Evolutionary conservation across 2,329 filamentous ascomycete genomes (phyloP), one percentile per base, ranked within the genome.

Genomic region (Calcarisporium arbuscula): DNA sequence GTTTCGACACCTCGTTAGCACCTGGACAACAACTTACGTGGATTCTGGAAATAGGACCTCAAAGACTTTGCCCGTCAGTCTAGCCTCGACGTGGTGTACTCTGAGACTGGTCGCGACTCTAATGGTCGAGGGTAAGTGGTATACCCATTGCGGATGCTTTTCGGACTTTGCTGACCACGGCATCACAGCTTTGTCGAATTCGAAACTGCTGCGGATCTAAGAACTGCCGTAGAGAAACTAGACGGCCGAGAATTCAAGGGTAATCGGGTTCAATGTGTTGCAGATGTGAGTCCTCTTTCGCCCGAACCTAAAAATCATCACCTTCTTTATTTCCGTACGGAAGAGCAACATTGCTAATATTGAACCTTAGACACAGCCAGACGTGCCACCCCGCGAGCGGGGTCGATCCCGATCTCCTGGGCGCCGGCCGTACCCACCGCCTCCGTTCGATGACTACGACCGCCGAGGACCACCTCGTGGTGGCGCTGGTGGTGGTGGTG

Each of bases 11-110:
- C 50, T 40, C 26, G 41, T 47, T 54, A 51, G 43, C 53, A 58
- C 67, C 72, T 69, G 68, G 73, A 77, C 61, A 68, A 62, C 76
- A 68, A 88, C 85, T 89, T 85, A 92, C 83, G 74, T 75, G 77
- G 75, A 77, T 65, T 74, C 73, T 80, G 74, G 74, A 70, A 81
- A 68, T 88, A 98, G 92, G 92, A 98, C 66, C 80, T 98, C 35
- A 98, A 98, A 85, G 92, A 98, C 64, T 98, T 98, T 67, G 92
- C 92, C 44, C 88, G 92, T 59, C 86, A 94, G 64, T 94, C 90
- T 62, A 88, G 88, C 64, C 77, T 95, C 63, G 92, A 96, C 61
- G 92, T 98, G 47, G 92, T 98, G 54, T 98, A 95, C 62, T 95
- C 89, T 47, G 92, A 98, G 68, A 94, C 94, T 41, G 83, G 82